phyloP scores from a whole-genome alignment of 106 monocot genomes.

The Dendrobium nobile region DNA sequence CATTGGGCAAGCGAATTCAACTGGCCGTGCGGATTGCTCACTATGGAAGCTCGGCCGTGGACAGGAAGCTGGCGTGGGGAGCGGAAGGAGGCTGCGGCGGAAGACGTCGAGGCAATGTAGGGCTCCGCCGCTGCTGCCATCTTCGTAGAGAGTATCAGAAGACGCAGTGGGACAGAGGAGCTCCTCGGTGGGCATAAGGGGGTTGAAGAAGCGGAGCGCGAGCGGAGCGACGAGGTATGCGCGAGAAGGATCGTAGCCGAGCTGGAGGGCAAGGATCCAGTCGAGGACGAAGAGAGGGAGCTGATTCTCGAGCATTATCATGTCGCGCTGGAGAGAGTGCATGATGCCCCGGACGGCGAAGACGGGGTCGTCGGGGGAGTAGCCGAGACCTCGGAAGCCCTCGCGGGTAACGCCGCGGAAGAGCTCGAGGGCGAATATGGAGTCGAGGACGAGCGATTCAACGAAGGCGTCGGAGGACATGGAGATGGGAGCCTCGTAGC shows the following conservation, averaged over 20 bases:
- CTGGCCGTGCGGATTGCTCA: too few species aligned
- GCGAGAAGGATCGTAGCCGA: slow-evolving; percentile 22
- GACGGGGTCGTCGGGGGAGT: slow-evolving; percentile 59
- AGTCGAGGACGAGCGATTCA: slow-evolving; percentile 46
- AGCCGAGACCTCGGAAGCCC: slow-evolving; percentile 60
- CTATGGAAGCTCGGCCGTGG: background rate
- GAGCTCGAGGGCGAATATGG: slow-evolving; percentile 63
- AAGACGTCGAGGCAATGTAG: slow-evolving; percentile 82
- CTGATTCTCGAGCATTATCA: slow-evolving; percentile 47
- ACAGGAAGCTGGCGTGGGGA: slow-evolving; percentile 20
- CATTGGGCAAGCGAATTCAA: too few species aligned
- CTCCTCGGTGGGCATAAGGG: slow-evolving; percentile 65
- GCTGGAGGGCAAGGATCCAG: slow-evolving; percentile 45
- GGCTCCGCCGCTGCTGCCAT: slow-evolving; percentile 10
- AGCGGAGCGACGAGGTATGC: slow-evolving; percentile 32
- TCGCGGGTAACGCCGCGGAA: slow-evolving; percentile 51
- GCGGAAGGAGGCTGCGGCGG: slow-evolving; percentile 41
- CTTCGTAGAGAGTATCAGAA: slow-evolving; percentile 14
- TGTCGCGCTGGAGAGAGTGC: slow-evolving; percentile 68
- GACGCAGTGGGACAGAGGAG: slow-evolving; percentile 22
- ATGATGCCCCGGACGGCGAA: slow-evolving; percentile 65
- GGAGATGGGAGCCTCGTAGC: slow-evolving; percentile 28
- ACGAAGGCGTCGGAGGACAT: slow-evolving; percentile 37
- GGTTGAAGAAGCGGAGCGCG: slow-evolving; percentile 71
- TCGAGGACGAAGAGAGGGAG: slow-evolving; percentile 81